Base-by-base conservation (phyloP, 345 rosid genomes). In the Psidium friedrichsthalianum region DNA sequence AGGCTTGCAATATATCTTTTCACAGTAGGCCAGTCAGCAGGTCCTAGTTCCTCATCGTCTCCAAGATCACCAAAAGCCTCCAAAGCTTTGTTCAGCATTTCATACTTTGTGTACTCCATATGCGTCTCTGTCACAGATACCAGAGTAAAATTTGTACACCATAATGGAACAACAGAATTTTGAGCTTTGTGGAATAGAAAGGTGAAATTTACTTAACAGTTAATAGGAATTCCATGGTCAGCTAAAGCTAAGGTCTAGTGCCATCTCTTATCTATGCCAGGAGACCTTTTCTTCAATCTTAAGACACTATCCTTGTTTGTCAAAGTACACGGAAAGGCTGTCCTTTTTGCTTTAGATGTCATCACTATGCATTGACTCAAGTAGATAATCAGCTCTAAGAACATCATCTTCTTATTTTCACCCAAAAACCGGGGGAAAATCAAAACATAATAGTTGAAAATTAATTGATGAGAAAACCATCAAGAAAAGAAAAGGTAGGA, bases 31-130 rank as follows among this genome's bases (percentile, higher is more conserved):
- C 99, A 97, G 88, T 97, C 99, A 83, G 92, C 94, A 88, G 98
- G 98, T 91, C 99, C 98, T 83, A 97, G 92, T 89, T 97, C 98
- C 90, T 97, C 99, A 85, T 97, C 99, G n/a, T 96, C 98, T 87
- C 96, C 96, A 52, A 95, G 95, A 87, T 94, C 96, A 88, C 93
- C 91, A 93, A 94, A 97, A 76, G 96, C 95, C 91, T 94, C 91
- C 84, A 92, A 87, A 85, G 98, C 98, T 90, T 89, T 95, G 83
- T 92, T 94, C 94, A 93, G 83, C 98, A 97, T 93, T 91, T 95
- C 98, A 90, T 89, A 92, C 91, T 93, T 97, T 84, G 98, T 97
- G 87, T 90, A 93, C 76, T 96, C 95, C 90, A 97, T 86, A 97
- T 92, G 42, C 99, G 98, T 90, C 87, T 94, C 98, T 97, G 91